Evolutionary conservation across 768 basidiomycete genomes (phyloP), one percentile per base, ranked within the genome.

Genomic region (Pleurotus eryngii): DNA sequence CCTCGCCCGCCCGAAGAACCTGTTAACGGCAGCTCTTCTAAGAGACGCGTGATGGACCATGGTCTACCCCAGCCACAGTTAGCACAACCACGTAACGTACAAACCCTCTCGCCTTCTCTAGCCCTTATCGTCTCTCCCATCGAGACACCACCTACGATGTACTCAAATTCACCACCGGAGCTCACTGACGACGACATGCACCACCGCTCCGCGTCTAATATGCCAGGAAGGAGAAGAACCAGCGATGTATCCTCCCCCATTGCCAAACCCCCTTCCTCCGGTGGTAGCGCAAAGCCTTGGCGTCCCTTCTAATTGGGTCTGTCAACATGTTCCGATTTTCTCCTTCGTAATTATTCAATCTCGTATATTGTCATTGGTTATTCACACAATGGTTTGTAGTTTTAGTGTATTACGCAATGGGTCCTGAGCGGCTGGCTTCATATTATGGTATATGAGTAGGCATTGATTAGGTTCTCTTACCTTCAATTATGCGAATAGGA

Each of bases 81-180:
- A 20, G 68, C 68, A 11, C 72, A 72, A 5, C 65, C 70, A 49
- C 68, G 73, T 56, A 72, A 67, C 53, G 72, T 70, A 7, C 79
- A 81, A 59, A 81, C 75, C 9, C 72, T 86, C 26, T 85, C 84
- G 1, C 85, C 85, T 5, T 86, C 84, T 15, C 65, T 86, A 40
- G 84, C 84, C 15, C 80, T 84, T 76, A 81, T 86, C 63, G 77
- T 85, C 45, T 84, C 84, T n/a, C 84, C 84, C 0, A 71, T 73
- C 4, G 76, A 77, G 72, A 76, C 24, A 69, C 72, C 38, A 68
- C 72, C 18, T 76, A 20, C 49, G 15, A 54, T 54, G 51, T 54
- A 54, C 30, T 38, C 47, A n/a, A 46, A 14, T 22, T 47, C 47
- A 24, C 47, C 45, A 37, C 47, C 51, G 14, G 51, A 54, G 22